phyloP scores from a whole-genome alignment of 169 alveolate genomes.

The Eimeria acervulina region DNA sequence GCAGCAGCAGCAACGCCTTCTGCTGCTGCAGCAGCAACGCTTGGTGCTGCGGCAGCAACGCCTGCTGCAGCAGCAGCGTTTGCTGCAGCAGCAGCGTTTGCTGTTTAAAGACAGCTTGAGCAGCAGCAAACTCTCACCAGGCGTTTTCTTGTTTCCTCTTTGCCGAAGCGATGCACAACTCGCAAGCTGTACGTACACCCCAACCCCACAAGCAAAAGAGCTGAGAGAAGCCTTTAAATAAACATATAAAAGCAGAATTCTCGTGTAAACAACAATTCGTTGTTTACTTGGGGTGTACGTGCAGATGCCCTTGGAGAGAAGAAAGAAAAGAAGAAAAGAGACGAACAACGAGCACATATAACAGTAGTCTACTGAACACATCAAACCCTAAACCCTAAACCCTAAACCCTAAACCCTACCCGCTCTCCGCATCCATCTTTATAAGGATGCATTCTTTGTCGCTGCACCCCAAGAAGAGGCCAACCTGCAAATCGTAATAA shows the following conservation, averaged over 20 bases:
- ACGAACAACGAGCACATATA: background rate
- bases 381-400: background rate
- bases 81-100: background rate
- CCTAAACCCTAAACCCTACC: background rate
- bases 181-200: background rate
- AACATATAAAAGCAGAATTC: background rate
- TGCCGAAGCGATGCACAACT: conserved; percentile 27
- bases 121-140: background rate
- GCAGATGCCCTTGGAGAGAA: too few species aligned
- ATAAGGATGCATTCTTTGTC: conserved; percentile 38
- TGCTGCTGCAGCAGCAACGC: too few species aligned
- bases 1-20: too few species aligned
- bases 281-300: too few species aligned
- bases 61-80: background rate
- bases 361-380: background rate
- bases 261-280: background rate
- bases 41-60: too few species aligned
- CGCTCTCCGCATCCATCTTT: background rate
- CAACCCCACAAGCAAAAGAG: too few species aligned
- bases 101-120: background rate
- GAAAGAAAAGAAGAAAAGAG: background rate
- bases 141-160: background rate
- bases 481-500: background rate
- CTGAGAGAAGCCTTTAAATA: too few species aligned
- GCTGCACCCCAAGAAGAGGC: conserved; percentile 42